Evolutionary conservation across 2,329 filamentous ascomycete genomes (phyloP), one percentile per base, ranked within the genome.

Genomic region (Aspergillus novoparasiticus): DNA sequence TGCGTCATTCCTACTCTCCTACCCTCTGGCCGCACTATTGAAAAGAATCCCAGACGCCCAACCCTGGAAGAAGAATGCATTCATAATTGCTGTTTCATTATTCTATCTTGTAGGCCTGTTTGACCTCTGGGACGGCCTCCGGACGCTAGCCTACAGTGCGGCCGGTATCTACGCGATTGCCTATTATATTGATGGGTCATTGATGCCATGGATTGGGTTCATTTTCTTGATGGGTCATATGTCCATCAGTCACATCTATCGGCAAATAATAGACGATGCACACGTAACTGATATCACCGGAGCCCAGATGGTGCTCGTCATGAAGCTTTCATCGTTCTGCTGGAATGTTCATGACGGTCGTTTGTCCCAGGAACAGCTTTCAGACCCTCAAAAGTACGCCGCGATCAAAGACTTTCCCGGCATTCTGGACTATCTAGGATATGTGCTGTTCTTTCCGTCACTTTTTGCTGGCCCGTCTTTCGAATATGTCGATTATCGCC

Each of bases 151-250:
- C 63, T 89, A 96, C 75, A 93, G 92, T 74, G 88, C 94, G 0
- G 86, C 85, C 21, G 94, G 88, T 57, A 87, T 92, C 57, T 99
- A 97, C 75, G 83, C 85, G 67, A 95, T 99, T 70, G 91, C 94
- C 58, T 88, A 90, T 69, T 94, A 89, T 75, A 82, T 98, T 51
- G 86, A 93, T 68, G 94, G 93, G 23, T 92, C 93, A 0, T 92
- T 94, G 75, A 99, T 99, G 95, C 95, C 95, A 81, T 99, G 95
- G 95, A 84, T 97, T 57, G 93, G 89, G 64, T 99, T 99, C 78
- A 83, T 92, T 57, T 97, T 96, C 74, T 82, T 97, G 62, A 98
- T 99, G 94, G 90, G 89, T 60, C 94, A 99, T 80, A 92, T 98
- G 90, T 94, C 94, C 53, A 77, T 94, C 72, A 96, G 88, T 76